A percentile compares a stretch with the other conserved stretches of the same genome.
These are phyloP conservation scores for Penicillium steckii DNA, from an alignment of 495 filamentous ascomycete genomes.

Conservation along the genomic window DNA sequence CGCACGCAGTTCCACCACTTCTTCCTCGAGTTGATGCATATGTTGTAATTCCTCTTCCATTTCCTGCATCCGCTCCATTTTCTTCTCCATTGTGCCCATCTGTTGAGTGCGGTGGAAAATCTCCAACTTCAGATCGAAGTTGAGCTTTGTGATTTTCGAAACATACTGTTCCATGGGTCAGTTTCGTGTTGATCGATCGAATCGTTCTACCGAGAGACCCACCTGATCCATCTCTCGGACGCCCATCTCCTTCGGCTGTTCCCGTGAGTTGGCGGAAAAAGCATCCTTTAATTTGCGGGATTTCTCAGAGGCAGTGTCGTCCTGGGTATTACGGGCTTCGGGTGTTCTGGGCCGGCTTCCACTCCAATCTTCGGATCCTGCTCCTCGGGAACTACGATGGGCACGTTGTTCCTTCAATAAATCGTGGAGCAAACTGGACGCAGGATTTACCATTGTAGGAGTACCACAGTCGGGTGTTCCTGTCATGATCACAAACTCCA, in stretches of 20 bases:
- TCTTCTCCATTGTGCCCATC: slow-evolving; percentile 64
- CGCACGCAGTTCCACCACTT: slow-evolving; percentile 59
- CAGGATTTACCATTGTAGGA: slow-evolving; percentile 41
- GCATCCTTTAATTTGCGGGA: slow-evolving; percentile 29
- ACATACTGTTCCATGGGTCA: slow-evolving; percentile 36
- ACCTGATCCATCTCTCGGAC: slow-evolving; percentile 52
- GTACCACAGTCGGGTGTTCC: slow-evolving; percentile 30
- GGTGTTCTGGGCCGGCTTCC: slow-evolving; percentile 27
- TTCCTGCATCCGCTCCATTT: slow-evolving; percentile 64
- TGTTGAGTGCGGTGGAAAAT: slow-evolving; percentile 70
- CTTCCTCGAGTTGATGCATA: slow-evolving; percentile 61
- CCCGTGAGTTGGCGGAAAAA: slow-evolving; percentile 23
- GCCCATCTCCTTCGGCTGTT: slow-evolving; percentile 46
- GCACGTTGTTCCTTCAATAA: slow-evolving; percentile 49
- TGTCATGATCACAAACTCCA: slow-evolving; percentile 3
- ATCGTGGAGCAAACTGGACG: slow-evolving; percentile 46
- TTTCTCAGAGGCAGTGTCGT: slow-evolving; percentile 39
- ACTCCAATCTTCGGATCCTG: slow-evolving; percentile 24
- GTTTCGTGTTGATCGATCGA: slow-evolving; percentile 1
- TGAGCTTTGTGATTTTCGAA: slow-evolving; percentile 75
- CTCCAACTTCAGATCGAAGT: slow-evolving; percentile 88
- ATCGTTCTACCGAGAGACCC: slow-evolving; percentile 5
- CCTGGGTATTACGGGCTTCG: slow-evolving; percentile 29
- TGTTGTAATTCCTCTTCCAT: slow-evolving; percentile 65
- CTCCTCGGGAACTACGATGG: slow-evolving; percentile 32